A percentile compares a stretch with the other conserved stretches of the same genome.
Evolutionary conservation across 768 basidiomycete genomes (phyloP).

Genomic region (Lentinula raphanica): DNA sequence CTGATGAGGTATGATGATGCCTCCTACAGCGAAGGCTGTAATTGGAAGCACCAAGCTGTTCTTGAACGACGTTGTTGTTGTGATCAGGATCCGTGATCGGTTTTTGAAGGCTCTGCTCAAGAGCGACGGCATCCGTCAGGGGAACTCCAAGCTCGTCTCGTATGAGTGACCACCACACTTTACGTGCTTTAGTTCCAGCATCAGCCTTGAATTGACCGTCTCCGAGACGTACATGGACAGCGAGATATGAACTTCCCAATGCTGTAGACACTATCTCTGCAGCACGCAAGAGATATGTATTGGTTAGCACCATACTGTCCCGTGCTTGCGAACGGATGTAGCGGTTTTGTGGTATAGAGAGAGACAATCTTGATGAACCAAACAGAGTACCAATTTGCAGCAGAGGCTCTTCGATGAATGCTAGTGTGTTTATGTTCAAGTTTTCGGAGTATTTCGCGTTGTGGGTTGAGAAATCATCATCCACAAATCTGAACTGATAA

Average conservation of each 20-base stretch:
- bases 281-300: conserved; percentile 38
- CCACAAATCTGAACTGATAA: conserved; percentile 65
- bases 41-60: conserved; percentile 15
- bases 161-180: conserved; percentile 56
- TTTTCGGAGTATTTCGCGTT: conserved; percentile 36
- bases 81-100: conserved; percentile 12
- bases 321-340: conserved; percentile 44
- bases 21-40: conserved; percentile 32
- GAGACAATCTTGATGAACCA: conserved; percentile 63
- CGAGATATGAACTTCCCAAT: conserved; percentile 44
- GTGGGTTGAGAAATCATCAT: conserved; percentile 23
- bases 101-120: conserved; percentile 19
- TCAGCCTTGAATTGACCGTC: conserved; percentile 56
- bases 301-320: conserved; percentile 50
- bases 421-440: conserved; percentile 40
- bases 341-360: conserved; percentile 35
- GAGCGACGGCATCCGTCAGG: conserved; percentile 25
- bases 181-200: conserved; percentile 35
- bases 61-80: conserved; percentile 21
- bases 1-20: conserved; percentile 26
- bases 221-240: conserved; percentile 62
- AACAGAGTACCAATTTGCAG: conserved; percentile 73
- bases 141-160: conserved; percentile 39
- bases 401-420: conserved; percentile 38
- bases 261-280: conserved; percentile 37